Evolutionary conservation across 805 yeast species (phyloP).

Genomic region (Candida succiphila): DNA sequence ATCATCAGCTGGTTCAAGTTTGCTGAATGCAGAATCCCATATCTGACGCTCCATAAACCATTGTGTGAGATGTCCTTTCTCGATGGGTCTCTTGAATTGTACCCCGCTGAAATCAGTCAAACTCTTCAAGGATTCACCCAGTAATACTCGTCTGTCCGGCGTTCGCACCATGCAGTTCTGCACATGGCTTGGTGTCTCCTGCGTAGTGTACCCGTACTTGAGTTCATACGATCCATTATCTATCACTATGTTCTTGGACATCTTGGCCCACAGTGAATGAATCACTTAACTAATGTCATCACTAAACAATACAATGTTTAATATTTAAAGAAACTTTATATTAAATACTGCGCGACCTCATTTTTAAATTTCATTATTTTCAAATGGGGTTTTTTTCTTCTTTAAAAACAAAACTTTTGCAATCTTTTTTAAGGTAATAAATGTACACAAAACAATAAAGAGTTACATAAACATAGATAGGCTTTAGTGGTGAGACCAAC

Average conservation of each 20-base stretch:
- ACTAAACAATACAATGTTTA: no score
- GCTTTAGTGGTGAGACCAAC: no score
- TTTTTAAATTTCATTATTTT: no score
- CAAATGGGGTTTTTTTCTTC: no score
- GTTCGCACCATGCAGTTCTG: constrained; percentile 69
- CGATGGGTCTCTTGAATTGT: constrained; percentile 70
- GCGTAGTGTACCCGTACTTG: constrained; percentile 46
- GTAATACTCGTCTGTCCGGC: constrained; percentile 59
- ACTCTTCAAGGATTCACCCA: constrained; percentile 58
- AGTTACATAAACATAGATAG: no score
- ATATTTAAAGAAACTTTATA: no score
- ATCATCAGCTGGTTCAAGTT: constrained; percentile 24
- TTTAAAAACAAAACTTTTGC: no score
- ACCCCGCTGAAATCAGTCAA: constrained; percentile 71
- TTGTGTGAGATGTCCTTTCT: constrained; percentile 77
- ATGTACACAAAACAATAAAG: no score
- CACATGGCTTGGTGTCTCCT: constrained; percentile 38
- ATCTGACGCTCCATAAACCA: constrained; percentile 87
- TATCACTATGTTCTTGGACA: constrained; percentile 38
- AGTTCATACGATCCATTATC: constrained; percentile 89
- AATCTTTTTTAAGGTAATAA: no score
- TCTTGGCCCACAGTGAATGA: no score
- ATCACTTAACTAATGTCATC: no score
- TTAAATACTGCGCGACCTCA: no score
- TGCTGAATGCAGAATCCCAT: constrained; percentile 76